Evolutionary conservation across 2,329 filamentous ascomycete genomes (phyloP).

Genomic region (Spiromastix sp.): DNA sequence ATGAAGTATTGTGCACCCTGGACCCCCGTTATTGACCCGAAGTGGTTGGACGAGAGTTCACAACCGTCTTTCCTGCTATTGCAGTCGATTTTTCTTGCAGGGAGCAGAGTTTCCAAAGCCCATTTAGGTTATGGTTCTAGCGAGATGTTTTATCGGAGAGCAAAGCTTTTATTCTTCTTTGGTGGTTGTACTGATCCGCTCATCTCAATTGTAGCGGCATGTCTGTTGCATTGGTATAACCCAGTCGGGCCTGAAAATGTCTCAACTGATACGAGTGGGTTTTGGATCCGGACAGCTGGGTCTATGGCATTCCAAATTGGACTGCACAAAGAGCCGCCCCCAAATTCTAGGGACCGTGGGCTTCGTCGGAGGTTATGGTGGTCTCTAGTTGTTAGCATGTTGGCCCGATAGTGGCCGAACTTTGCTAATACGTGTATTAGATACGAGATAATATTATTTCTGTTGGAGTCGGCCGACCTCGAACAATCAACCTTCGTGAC

Average conservation of each 20-base stretch:
- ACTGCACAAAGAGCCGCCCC: constrained; percentile 30
- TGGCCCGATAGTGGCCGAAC: not conserved
- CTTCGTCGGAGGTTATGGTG: constrained; percentile 36
- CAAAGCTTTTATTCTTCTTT: constrained; percentile 25
- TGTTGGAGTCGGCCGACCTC: constrained; percentile 30
- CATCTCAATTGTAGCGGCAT: constrained; percentile 29
- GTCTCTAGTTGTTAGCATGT: constrained; percentile 29
- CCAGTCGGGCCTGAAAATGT: constrained; percentile 32
- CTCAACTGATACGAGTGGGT: constrained; percentile 31
- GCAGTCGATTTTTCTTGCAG: constrained; percentile 31
- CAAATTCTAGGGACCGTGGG: constrained; percentile 22
- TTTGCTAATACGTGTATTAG: constrained; percentile 11
- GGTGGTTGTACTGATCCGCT: constrained; percentile 27
- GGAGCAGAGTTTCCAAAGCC: constrained; percentile 26
- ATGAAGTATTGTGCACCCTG: constrained; percentile 31
- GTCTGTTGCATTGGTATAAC: constrained; percentile 35
- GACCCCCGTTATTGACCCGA: constrained; percentile 32
- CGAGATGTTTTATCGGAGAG: constrained; percentile 22
- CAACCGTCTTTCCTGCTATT: constrained; percentile 10
- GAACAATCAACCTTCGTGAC: constrained; percentile 30
- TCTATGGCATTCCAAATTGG: constrained; percentile 34
- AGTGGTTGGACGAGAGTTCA: constrained; percentile 26
- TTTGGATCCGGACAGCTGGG: constrained; percentile 33
- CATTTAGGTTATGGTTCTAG: constrained; percentile 22
- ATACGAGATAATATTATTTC: constrained; percentile 32